Evolutionary conservation across 2,329 filamentous ascomycete species (phyloP).

Genomic region (Fonsecaea pedrosoi): DNA sequence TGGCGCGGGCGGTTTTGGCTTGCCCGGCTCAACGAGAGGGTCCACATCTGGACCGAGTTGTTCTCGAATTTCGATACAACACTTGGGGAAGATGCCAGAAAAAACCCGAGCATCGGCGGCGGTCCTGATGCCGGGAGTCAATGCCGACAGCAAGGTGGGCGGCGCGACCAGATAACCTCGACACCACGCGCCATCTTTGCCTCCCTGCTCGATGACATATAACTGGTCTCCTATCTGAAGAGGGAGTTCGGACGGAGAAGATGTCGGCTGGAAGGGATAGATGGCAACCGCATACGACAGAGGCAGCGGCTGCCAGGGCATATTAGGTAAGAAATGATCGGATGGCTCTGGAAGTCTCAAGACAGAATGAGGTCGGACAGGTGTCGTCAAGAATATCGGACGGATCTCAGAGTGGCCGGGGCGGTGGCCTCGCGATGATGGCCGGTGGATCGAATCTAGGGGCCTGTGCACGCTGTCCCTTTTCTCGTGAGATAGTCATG

Average conservation of each 20-base stretch:
- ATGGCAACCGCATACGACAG: slow-evolving; percentile 98
- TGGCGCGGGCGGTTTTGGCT: slow-evolving; percentile 79
- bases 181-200: slow-evolving; percentile 84
- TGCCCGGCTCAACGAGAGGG: slow-evolving; percentile 19
- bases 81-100: slow-evolving; percentile 95
- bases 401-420: slow-evolving; percentile 26
- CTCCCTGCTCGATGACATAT: slow-evolving; percentile 97
- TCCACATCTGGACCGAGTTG: slow-evolving; percentile 66
- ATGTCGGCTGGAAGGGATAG: slow-evolving; percentile 85
- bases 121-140: slow-evolving; percentile 89
- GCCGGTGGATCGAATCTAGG: slow-evolving; percentile 34
- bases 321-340: slow-evolving; percentile 50
- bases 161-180: slow-evolving; percentile 94
- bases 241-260: slow-evolving; percentile 83
- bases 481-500: slow-evolving; percentile 27
- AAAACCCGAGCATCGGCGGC: slow-evolving; percentile 95
- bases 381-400: slow-evolving; percentile 17
- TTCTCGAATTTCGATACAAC: slow-evolving; percentile 93
- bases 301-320: slow-evolving; percentile 97
- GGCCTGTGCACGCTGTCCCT: slow-evolving; percentile 27
- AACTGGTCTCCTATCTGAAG: slow-evolving; percentile 98
- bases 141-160: slow-evolving; percentile 85
- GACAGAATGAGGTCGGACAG: slow-evolving; percentile 5
- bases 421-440: slow-evolving; percentile 25
- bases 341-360: slow-evolving; percentile 1